Evolutionary conservation across 768 basidiomycete genomes (phyloP), one percentile per base, ranked within the genome.

Genomic region (Mycena belliarum): DNA sequence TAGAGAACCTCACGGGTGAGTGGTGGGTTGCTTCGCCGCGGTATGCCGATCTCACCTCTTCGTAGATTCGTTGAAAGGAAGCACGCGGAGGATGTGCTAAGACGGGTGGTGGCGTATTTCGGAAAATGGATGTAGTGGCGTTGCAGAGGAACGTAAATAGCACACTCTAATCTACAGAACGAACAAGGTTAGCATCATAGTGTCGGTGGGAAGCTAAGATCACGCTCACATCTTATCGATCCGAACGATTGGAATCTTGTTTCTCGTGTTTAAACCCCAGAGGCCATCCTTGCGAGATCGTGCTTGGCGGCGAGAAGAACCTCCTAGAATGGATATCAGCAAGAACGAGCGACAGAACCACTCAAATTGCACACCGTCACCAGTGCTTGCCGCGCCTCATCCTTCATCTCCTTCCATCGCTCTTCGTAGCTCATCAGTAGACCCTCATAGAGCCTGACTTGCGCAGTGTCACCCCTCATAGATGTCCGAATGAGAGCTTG

Each of bases 331-430:
- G 58, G 43, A 43, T 18, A 49, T 33, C 33, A 40, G 20, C 20
- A 32, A 24, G 41, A 24, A 49, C 38, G 8, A 15, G 42, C n/a
- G 32, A 2, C 53, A 32, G 40, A 41, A 29, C 26, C n/a, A 42
- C 49, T 38, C 7, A 12, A 35, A 33, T 45, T n/a, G 61, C 79
- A 64, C 42, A 83, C 85, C 55, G 83, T 82, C 15, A 85, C 85
- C 59, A 85, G 75, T 1, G 79, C 78, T 68, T 87, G 85, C 58
- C 85, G 72, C 15, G 82, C 78, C 68, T 87, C 85, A 63, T 87
- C 85, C 66, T 83, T 84, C 58, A 87, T 86, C 67, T 87, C 85
- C 66, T 86, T 87, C 85, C 85, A 87, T 52, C 84, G 70, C n/a
- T 79, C 73, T 64, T 87, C 85, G 66, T 87, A 87, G 8, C 76